Evolutionary conservation across 1,139 yeast genomes (phyloP).

Genomic region (Sugiyamaella castrensis): DNA sequence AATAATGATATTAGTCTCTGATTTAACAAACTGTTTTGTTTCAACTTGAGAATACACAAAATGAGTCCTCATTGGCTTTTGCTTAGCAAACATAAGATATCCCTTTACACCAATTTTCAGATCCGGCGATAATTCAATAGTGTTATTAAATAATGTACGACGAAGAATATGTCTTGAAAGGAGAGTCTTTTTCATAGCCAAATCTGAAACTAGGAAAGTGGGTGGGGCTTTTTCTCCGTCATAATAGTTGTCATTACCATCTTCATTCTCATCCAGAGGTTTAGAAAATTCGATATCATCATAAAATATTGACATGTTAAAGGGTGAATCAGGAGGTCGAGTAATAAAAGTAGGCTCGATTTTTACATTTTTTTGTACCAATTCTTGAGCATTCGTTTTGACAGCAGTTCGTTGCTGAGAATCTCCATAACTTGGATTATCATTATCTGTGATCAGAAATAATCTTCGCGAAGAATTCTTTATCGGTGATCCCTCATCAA

Average conservation of each 20-base stretch:
- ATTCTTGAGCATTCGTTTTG: constrained; percentile 59
- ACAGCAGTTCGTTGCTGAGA: constrained; percentile 42
- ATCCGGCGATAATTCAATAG: constrained; percentile 49
- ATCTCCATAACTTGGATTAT: constrained; percentile 46
- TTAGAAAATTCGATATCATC: constrained; percentile 41
- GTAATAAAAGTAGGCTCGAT: constrained; percentile 66
- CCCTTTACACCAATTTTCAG: constrained; percentile 70
- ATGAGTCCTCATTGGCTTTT: constrained; percentile 46
- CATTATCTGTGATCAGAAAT: constrained; percentile 60
- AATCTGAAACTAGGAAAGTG: constrained; percentile 45
- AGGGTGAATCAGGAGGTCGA: constrained; percentile 35
- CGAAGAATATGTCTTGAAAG: constrained; percentile 58
- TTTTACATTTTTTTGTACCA: constrained; percentile 38
- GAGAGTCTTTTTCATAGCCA: constrained; percentile 50
- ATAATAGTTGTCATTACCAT: constrained; percentile 16
- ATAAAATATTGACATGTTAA: constrained; percentile 54
- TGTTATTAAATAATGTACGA: constrained; percentile 61
- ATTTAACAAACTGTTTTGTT: constrained; percentile 50
- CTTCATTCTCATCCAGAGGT: constrained; percentile 13
- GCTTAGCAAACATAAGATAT: constrained; percentile 58
- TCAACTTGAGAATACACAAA: constrained; percentile 54
- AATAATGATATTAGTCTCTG: constrained; percentile 43
- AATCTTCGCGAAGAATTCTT: constrained; percentile 35
- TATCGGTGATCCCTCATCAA: constrained; percentile 23
- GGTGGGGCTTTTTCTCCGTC: constrained; percentile 38